Base-by-base conservation (phyloP, 805 yeast genomes). In the Saccharomycopsis babjevae region DNA sequence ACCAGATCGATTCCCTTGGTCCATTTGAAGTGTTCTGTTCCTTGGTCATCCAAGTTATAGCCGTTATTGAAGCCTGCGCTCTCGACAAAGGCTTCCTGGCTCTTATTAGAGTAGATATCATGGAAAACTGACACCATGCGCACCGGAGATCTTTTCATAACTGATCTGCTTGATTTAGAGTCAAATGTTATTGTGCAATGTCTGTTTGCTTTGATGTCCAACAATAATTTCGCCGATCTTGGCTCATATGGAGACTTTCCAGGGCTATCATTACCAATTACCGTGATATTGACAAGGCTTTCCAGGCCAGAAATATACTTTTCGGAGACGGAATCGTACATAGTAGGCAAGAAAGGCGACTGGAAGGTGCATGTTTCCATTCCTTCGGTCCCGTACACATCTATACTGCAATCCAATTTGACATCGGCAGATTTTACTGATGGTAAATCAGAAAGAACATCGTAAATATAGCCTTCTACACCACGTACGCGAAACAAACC, bases 161-260 rank as follows among this genome's bases (percentile, higher is more conserved):
- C 66, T 1, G 77, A 69, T 28, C 69, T 62, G 61, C 77, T 78
- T 1, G 72, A 73, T 0, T 82, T 73, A 1, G 81, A 72, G 67
- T 83, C 81, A 75, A 89, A 89, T 20, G 71, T 72, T 42, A 90
- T 64, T 30, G 75, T 76, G 72, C 96, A 90, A 61, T 77, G 77
- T 67, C 96, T 79, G 70, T 84, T 85, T 38, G 83, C 82, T 16
- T 77, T 77, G 1, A 80, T 88, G 50, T 76, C 74, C 57, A 90
- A 80, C 59, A 72, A 72, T 46, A 90, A 67, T 54, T 84, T 85
- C 0, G 89, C 91, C 20, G 79, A 78, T 62, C 84, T 75, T 58
- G 91, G 88, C 0, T 85, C 84, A 69, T 83, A 87, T 28, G 75
- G 77, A 1, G 86, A 80, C 60, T 78, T 76, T 54, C 72, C 74